Evolutionary conservation across 331 rosid species (phyloP).

Genomic region (Rhamnella rubrinervis): DNA sequence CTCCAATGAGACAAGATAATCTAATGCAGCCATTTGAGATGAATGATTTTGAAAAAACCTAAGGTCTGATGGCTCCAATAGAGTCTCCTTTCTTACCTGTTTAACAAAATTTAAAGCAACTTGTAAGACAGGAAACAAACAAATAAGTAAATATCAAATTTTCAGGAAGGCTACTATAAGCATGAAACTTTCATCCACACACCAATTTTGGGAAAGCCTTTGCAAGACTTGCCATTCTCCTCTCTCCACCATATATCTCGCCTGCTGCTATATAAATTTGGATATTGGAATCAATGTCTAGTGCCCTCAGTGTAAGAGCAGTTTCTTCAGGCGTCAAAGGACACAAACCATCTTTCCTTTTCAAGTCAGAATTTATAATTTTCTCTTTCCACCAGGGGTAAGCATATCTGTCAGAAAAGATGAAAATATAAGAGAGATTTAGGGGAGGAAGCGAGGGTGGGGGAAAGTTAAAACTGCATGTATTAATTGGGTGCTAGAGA

Average conservation of each 20-base stretch:
- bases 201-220: slow-evolving; percentile 79
- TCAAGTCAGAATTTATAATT: slow-evolving; percentile 79
- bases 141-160: slow-evolving; percentile 16
- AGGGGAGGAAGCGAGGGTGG: too few species aligned
- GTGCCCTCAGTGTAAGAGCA: slow-evolving; percentile 67
- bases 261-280: slow-evolving; percentile 95
- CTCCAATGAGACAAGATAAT: slow-evolving; percentile 86
- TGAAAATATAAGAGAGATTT: slow-evolving; percentile 2
- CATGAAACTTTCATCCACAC: slow-evolving; percentile 22
- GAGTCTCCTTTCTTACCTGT: slow-evolving; percentile 88
- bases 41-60: slow-evolving; percentile 81
- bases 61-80: slow-evolving; percentile 75
- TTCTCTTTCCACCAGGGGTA: slow-evolving; percentile 98
- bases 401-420: slow-evolving; percentile 59
- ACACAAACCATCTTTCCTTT: slow-evolving; percentile 88
- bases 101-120: slow-evolving; percentile 22
- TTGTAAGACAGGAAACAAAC: slow-evolving; percentile 9
- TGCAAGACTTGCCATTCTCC: slow-evolving; percentile 65
- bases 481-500: neutral
- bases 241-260: slow-evolving; percentile 85
- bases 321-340: slow-evolving; percentile 95
- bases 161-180: neutral
- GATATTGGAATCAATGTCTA: slow-evolving; percentile 66
- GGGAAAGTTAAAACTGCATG: neutral
- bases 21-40: slow-evolving; percentile 97